Evolutionary conservation across 1,139 yeast genomes (phyloP), one percentile per base, ranked within the genome.

Genomic region (Protomyces inundatus): DNA sequence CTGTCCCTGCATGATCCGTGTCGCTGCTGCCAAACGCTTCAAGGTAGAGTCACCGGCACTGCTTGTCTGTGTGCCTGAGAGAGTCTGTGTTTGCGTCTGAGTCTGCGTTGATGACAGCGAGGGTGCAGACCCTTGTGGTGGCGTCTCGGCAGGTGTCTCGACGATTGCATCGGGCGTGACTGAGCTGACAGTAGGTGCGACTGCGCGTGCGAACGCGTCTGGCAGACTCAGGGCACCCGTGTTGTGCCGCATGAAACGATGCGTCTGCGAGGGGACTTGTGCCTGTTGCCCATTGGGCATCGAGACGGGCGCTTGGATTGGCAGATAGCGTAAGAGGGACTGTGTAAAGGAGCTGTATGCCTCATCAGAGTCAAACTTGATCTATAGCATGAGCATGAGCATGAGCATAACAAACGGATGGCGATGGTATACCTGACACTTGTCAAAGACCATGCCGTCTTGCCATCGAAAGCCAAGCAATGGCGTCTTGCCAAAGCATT

Each of bases 381-480:
- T 55, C 61, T 57, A 37, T 9, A 0, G 33, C 36, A 9, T n/a
- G 32, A 14, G 48, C 32, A 16, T 5, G 30, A 42, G 32, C 48
- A n/a, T 12, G 32, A 42, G 32, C 48, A n/a, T 12, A 5, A n/a
- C 9, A 1, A 1, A 46, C 16, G 35, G 35, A 33, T 32, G 16
- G 30, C 16, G 4, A 23, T 30, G 6, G 30, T 40, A 34, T 16
- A 54, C 57, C 45, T 58, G 62, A 35, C 51, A 58, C 34, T 58
- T 58, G 34, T 52, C 39, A 10, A 32, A 7, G 6, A n/a, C 39
- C 14, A 35, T 34, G 6, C 32, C 35, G 35, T 12, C 35, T 4
- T 23, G 40, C 62, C 62, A 52, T 9, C 42, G 30, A 32, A 58
- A 52, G 30, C 62, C 62, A 12, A 58, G 55, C 37, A 34, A 6